Base-by-base conservation (phyloP, 2,329 filamentous ascomycete genomes). In the Capronia coronata region DNA sequence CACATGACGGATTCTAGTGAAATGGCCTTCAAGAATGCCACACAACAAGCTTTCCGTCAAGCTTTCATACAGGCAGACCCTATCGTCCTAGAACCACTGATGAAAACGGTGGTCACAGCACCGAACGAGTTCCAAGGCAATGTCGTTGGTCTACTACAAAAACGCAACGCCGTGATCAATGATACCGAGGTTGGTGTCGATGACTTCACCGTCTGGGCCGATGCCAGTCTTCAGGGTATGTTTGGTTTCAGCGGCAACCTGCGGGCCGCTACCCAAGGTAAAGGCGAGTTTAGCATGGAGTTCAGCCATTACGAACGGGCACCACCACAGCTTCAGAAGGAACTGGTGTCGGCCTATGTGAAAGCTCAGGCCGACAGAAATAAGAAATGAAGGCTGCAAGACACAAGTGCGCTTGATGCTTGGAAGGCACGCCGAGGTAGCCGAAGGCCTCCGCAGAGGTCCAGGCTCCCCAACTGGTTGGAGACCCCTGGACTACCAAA, bases 251-350 rank as follows among this genome's bases (percentile, higher is more conserved):
- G 84, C 63, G 87, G 84, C 35, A 87, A 95, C 70, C 72, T 98
- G 59, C 80, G 93, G 61, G 93, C 93, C 11, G 87, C 90, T 18
- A 97, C 90, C 1, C 93, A 98, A 73, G 93, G 93, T 55, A 98
- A 98, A 78, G 93, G 93, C 63, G 93, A 98, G 74, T 98, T 96
- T 66, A 86, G 80, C 63, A 97, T 98, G 93, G 93, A 98, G 72
- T 98, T 98, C 65, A 93, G 86, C 69, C 93, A 97, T 73, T 98
- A 98, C 64, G 82, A 86, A 45, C 77, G 88, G 44, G 88, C 93
- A 51, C 86, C 90, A 42, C 80, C 82, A 62, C 90, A 97, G 66
- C 68, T 97, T 68, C 93, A 98, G 84, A 85, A 79, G 68, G 83
- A 86, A 65, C 68, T 87, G 43, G 72, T 86, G 35, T 75, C 78